Percentiles rank a stretch among this genome's conserved stretches.
Evolutionary conservation across 2,329 filamentous ascomycete genomes (phyloP).

Genomic region (Ophiognomonia clavigignenti-juglandacearum): DNA sequence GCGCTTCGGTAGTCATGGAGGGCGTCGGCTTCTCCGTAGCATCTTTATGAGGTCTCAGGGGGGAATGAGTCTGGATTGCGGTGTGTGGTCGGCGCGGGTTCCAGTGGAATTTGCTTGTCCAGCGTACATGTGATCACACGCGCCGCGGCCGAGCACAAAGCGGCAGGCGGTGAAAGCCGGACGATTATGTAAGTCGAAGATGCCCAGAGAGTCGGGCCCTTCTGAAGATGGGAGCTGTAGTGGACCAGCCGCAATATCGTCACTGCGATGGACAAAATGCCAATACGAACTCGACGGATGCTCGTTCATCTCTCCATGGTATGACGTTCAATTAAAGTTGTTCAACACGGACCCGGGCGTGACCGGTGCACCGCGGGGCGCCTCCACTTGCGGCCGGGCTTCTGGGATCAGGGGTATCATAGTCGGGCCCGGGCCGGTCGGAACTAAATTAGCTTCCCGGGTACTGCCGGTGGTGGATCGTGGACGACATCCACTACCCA

Average conservation of each 20-base stretch:
- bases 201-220: not conserved
- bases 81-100: no score
- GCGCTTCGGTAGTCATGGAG: constrained; percentile 14
- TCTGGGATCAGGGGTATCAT: not conserved
- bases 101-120: no score
- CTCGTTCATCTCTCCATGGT: no score
- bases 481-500: no score
- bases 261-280: no score
- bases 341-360: not conserved
- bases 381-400: no score
- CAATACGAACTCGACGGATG: no score
- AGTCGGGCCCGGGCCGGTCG: not conserved
- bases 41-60: not conserved
- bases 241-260: no score
- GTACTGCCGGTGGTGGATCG: no score
- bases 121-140: not conserved
- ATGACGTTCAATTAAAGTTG: not conserved
- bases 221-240: no score
- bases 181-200: not conserved
- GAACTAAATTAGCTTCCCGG: not conserved
- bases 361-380: not conserved
- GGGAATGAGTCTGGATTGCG: not conserved
- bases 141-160: not conserved
- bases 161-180: not conserved
- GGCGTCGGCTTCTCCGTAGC: constrained; percentile 5